Evolutionary conservation across 2,329 filamentous ascomycete genomes (phyloP).

Genomic region (Zymoseptoria passerinii): DNA sequence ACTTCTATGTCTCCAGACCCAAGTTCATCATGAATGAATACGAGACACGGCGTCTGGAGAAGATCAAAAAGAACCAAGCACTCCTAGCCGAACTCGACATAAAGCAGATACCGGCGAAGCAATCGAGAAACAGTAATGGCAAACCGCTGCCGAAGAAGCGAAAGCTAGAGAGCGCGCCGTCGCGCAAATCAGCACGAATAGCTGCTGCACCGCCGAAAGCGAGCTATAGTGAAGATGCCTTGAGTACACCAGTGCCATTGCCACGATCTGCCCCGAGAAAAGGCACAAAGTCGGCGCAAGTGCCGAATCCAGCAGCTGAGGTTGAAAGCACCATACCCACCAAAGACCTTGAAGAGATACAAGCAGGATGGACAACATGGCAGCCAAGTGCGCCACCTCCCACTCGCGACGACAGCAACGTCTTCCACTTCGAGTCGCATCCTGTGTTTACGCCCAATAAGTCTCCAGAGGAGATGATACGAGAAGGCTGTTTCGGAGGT

Average conservation of each 20-base stretch:
- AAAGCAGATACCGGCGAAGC: constrained; percentile 18
- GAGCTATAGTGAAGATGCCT: constrained; percentile 33
- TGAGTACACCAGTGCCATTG: constrained; percentile 15
- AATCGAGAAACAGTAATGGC: constrained; percentile 10
- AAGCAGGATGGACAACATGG: constrained; percentile 40
- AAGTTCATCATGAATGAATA: constrained; percentile 33
- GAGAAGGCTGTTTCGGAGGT: constrained; percentile 47
- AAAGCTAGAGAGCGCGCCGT: constrained; percentile 32
- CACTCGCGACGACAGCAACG: constrained; percentile 31
- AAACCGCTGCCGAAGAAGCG: constrained; percentile 34
- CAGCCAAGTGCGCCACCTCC: constrained; percentile 33
- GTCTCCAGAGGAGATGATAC: constrained; percentile 44
- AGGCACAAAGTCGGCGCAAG: constrained; percentile 1
- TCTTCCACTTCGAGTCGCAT: constrained; percentile 41
- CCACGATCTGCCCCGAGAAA: constrained; percentile 18
- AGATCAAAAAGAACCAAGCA: constrained; percentile 44
- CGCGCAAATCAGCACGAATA: constrained; percentile 42
- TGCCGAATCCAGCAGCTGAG: constrained; percentile 2
- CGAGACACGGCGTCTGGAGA: constrained; percentile 39
- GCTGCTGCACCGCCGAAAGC: constrained; percentile 33
- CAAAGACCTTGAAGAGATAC: constrained; percentile 28
- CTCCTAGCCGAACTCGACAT: constrained; percentile 43
- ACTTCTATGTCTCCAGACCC: not conserved
- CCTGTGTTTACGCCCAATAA: constrained; percentile 46
- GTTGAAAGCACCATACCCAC: constrained; percentile 19